These are phyloP conservation scores for Trichophyton verrucosum DNA, from an alignment of 2,329 filamentous ascomycete species.

Conservation along the genomic window DNA sequence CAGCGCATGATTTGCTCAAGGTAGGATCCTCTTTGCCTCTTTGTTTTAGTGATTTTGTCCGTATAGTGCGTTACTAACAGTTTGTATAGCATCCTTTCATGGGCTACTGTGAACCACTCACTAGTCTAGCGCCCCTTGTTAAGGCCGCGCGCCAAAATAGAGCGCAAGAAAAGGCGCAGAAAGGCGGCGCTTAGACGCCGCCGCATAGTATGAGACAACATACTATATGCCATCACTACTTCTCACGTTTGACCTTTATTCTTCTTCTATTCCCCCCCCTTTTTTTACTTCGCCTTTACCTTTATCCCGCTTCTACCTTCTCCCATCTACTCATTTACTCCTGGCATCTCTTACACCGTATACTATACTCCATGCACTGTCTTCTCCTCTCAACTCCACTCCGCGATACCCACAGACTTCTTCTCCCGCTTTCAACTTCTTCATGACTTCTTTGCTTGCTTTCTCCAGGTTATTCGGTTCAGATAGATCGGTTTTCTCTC, in stretches of 20 bases:
- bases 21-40: slow-evolving; percentile 43
- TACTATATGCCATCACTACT: background rate
- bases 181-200: slow-evolving; percentile 34
- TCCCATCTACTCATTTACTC: background rate
- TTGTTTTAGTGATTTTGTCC: background rate
- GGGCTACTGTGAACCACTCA: slow-evolving; percentile 59
- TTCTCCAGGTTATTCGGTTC: background rate
- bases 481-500: background rate
- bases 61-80: background rate
- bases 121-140: slow-evolving; percentile 74
- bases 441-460: background rate
- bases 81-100: slow-evolving; percentile 65
- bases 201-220: background rate
- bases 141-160: slow-evolving; percentile 72
- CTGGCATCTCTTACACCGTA: background rate
- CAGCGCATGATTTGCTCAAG: slow-evolving; percentile 81
- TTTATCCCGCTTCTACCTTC: background rate
- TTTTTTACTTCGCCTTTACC: background rate
- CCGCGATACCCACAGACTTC: background rate
- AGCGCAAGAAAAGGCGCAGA: slow-evolving; percentile 69
- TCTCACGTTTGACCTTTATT: background rate
- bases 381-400: background rate
- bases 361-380: background rate
- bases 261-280: background rate
- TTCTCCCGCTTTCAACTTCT: background rate